These are phyloP conservation scores for Stagonosporopsis cucurbitacearum DNA, from an alignment of 2,329 filamentous ascomycete genomes.

Conservation along the genomic window DNA sequence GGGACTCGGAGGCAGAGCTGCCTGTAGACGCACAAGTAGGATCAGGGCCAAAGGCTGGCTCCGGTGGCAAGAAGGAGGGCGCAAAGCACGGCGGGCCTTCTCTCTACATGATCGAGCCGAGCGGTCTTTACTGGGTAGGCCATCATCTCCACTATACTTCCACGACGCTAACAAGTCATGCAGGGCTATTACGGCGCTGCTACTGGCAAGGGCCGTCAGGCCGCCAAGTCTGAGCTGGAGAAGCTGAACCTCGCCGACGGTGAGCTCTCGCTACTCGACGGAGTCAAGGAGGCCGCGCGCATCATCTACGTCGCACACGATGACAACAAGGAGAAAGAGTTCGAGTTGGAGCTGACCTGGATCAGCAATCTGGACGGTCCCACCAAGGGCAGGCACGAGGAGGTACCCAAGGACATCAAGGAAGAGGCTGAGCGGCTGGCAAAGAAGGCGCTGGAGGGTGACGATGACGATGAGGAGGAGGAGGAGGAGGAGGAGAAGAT, in stretches of 20 bases:
- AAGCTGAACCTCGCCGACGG: slow-evolving; percentile 87
- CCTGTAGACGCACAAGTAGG: slow-evolving; percentile 92
- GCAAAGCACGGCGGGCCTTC: slow-evolving; percentile 86
- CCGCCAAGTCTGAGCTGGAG: slow-evolving; percentile 97
- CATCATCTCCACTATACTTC: too few relatives aligned
- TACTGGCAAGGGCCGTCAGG: slow-evolving; percentile 94
- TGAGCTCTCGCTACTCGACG: slow-evolving; percentile 80
- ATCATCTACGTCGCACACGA: slow-evolving; percentile 99
- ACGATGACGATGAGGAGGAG: slow-evolving; percentile 82
- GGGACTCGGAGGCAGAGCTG: slow-evolving; percentile 85
- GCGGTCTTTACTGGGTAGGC: slow-evolving; percentile 87
- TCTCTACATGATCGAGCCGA: slow-evolving; percentile 99
- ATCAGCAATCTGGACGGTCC: slow-evolving; percentile 84
- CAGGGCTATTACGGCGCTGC: slow-evolving; percentile 96
- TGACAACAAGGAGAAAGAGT: slow-evolving; percentile 99
- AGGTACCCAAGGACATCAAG: slow-evolving; percentile 87
- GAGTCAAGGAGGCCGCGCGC: slow-evolving; percentile 92
- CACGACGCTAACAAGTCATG: slow-evolving; percentile 6
- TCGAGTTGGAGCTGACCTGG: slow-evolving; percentile 99
- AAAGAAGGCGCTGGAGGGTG: slow-evolving; percentile 85
- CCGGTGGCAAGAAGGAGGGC: slow-evolving; percentile 79
- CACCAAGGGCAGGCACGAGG: slow-evolving; percentile 89
- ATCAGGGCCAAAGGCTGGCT: slow-evolving; percentile 75
- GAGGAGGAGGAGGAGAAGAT: slow-evolving; percentile 89
- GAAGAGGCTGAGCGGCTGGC: slow-evolving; percentile 94